Base-by-base conservation (phyloP, 169 alveolate genomes). In the Sarcocystis neurona region DNA sequence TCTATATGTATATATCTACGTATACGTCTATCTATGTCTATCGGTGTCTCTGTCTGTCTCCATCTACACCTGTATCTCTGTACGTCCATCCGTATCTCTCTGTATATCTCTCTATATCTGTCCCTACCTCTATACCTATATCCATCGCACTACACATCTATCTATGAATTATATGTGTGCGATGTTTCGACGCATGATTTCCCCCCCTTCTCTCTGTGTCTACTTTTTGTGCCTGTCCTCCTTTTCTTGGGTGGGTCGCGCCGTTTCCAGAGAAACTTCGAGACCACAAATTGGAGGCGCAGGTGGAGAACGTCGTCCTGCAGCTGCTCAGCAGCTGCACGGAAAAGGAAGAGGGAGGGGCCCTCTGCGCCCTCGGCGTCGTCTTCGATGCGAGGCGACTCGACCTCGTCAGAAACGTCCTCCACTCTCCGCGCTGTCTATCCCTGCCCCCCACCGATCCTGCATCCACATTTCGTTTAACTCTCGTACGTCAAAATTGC, bases 321-420 rank as follows among this genome's bases (percentile, higher is more conserved):
- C 75, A 50, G 60, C 87, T 44, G 72, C 75, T 79, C 56, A 44
- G 41, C 34, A 53, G 34, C 56, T 72, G 87, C 48, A 34, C 75
- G 10, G 75, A n/a, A 46, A 46, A n/a, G 58, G 74, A 23, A 70
- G 84, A 63, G 48, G 82, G 68, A 3, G 89, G 66, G 30, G 41
- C 78, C 32, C 47, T 20, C 2, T 41, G 79, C 43, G 92, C 92
- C 37, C 63, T 88, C 48, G 92, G 92, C 46, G 37, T 88, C 37
- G 92, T 89, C 41, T 48, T 88, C 60, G 92, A 88, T 32, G 88
- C 92, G 37, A 44, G 89, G 47, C 6, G 89, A 20, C 53, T 88
- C n/a, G 92, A 56, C 74, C 41, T 50, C 30, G 88, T 88, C 44
- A 23, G 43, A 15, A 3, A 27, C 44, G 20, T 74, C 34, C 43